phyloP scores from a whole-genome alignment of 1,139 yeast genomes.

The Pichia sp. region DNA sequence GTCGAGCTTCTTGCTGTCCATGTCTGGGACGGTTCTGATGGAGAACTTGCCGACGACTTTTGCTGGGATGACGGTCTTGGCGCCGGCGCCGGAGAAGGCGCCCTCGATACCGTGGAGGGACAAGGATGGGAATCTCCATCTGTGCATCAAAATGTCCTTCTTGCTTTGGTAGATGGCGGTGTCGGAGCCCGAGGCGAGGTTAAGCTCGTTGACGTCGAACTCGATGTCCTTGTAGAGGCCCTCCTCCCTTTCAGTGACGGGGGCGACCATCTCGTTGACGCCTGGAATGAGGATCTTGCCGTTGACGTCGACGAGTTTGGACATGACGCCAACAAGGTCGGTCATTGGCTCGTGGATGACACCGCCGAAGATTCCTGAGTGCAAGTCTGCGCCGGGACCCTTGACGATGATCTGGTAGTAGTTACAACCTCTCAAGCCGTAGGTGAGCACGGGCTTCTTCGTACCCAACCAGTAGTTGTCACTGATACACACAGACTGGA shows the following conservation, averaged over 20 bases:
- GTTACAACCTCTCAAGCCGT: slow-evolving; percentile 95
- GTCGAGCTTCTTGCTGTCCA: slow-evolving; percentile 75
- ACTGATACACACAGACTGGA: slow-evolving; percentile 91
- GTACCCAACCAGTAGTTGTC: slow-evolving; percentile 99
- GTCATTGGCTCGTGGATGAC: slow-evolving; percentile 97
- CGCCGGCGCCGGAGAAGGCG: slow-evolving; percentile 92
- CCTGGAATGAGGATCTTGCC: slow-evolving; percentile 90
- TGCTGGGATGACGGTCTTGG: slow-evolving; percentile 97
- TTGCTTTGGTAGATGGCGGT: slow-evolving; percentile 75
- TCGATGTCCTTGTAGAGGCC: slow-evolving; percentile 80
- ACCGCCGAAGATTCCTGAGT: slow-evolving; percentile 97
- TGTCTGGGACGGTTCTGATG: slow-evolving; percentile 94
- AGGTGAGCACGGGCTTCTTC: slow-evolving; percentile 90
- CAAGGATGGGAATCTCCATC: slow-evolving; percentile 98
- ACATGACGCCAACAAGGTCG: slow-evolving; percentile 74
- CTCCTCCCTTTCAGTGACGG: slow-evolving; percentile 76
- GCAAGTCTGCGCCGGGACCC: slow-evolving; percentile 97
- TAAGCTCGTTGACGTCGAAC: slow-evolving; percentile 77
- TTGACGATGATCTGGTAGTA: slow-evolving; percentile 77
- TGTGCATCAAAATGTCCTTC: slow-evolving; percentile 86
- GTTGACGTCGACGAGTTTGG: slow-evolving; percentile 68
- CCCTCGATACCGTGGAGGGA: slow-evolving; percentile 97
- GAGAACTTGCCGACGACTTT: slow-evolving; percentile 92
- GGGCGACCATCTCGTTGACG: slow-evolving; percentile 89
- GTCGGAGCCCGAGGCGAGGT: slow-evolving; percentile 82